Conservation (phyloP, 768 basidiomycete species). For the Termitomyces sp. region DNA sequence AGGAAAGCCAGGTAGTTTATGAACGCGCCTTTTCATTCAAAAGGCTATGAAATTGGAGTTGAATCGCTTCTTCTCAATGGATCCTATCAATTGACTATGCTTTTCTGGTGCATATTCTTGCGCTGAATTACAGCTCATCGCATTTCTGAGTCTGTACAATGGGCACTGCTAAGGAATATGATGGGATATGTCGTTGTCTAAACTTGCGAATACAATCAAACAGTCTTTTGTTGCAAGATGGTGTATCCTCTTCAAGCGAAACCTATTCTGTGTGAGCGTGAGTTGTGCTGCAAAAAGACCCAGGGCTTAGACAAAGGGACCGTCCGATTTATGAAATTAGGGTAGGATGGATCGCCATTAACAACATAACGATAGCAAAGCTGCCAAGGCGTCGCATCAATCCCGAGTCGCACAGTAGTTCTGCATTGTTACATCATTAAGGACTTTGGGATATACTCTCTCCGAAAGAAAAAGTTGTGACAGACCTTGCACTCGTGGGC, state of each 20-base stretch:
- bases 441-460: neutral
- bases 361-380: neutral
- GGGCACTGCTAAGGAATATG: too few species aligned
- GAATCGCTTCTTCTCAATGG: neutral
- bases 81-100: too few species aligned
- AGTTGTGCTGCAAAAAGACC: too few species aligned
- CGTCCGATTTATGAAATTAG: neutral
- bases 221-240: neutral
- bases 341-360: neutral
- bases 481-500: neutral
- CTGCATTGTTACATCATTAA: neutral
- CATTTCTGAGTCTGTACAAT: too few species aligned
- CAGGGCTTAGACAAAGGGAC: neutral
- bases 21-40: neutral
- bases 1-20: neutral
- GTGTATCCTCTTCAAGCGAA: neutral
- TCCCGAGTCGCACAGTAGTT: neutral
- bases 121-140: too few species aligned
- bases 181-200: too few species aligned
- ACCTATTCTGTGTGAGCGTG: neutral
- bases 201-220: too few species aligned
- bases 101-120: too few species aligned
- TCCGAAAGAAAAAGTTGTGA: neutral
- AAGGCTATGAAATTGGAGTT: neutral
- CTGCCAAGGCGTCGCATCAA: too few species aligned